Percentiles rank a stretch among this genome's conserved stretches.
Conservation (phyloP, 371 early-diverging fungal species). For the Lichtheimia ramosa region DNA sequence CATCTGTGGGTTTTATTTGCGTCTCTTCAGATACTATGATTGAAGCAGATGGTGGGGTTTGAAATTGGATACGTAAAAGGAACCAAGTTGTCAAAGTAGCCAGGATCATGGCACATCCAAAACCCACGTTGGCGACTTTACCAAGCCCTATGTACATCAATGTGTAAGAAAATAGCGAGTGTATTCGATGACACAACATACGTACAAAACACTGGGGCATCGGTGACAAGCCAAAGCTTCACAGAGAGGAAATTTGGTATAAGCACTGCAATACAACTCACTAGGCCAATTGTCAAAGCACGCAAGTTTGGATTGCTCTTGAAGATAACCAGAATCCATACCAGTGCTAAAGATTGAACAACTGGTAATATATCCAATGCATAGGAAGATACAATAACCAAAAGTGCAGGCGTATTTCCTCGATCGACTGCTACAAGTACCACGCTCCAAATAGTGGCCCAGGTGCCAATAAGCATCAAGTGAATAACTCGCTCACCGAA, state of each 20-base stretch:
- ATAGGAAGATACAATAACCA: constrained; percentile 11
- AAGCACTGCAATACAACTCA: background rate
- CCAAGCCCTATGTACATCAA: no score
- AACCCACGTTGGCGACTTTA: no score
- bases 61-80: no score
- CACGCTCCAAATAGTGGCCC: constrained; percentile 46
- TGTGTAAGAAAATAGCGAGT: no score
- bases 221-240: background rate
- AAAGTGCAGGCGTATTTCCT: constrained; percentile 25
- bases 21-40: no score
- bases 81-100: no score
- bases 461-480: constrained; percentile 1
- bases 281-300: background rate
- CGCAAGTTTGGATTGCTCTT: background rate
- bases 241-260: background rate
- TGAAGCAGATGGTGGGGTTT: no score
- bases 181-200: no score
- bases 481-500: no score
- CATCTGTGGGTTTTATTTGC: no score
- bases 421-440: constrained; percentile 56
- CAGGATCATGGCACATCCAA: no score
- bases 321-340: background rate
- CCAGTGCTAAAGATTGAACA: background rate
- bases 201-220: background rate
- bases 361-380: no score